Evolutionary conservation across 257 asterid genomes (phyloP).

Genomic region (Prunella vulgaris): DNA sequence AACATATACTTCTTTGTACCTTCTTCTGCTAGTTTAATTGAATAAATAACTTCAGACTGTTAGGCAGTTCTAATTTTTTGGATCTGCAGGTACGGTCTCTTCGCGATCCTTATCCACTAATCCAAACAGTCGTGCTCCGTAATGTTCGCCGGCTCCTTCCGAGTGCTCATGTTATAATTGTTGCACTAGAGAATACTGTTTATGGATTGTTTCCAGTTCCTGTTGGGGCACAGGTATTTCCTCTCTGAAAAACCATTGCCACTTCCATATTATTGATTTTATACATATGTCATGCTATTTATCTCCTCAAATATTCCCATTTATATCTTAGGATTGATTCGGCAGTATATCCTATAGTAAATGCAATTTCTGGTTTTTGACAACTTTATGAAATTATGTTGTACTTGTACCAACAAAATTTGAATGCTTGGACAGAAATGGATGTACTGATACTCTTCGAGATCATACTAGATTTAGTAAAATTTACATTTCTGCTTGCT

Average conservation of each 20-base stretch:
- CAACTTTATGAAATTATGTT: constrained; percentile 7
- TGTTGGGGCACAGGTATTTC: constrained; percentile 91
- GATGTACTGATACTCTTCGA: not conserved
- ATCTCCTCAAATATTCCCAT: not conserved
- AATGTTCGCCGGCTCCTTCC: constrained; percentile 72
- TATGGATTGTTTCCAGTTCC: constrained; percentile 95
- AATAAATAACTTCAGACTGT: constrained; percentile 13
- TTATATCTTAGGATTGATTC: constrained; percentile 6
- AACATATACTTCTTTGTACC: not conserved
- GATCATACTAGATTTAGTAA: not conserved
- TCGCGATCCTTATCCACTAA: constrained; percentile 82
- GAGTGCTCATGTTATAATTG: constrained; percentile 60
- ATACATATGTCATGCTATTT: constrained; percentile 15
- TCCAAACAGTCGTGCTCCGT: constrained; percentile 92
- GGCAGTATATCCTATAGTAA: not conserved
- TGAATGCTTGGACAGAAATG: constrained; percentile 4
- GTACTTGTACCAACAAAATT: not conserved
- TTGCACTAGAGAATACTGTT: constrained; percentile 76
- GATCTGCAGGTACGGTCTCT: constrained; percentile 83
- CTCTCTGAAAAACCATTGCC: constrained; percentile 14
- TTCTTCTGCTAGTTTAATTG: constrained; percentile 3
- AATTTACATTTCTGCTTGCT: not conserved
- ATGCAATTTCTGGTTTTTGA: constrained; percentile 7
- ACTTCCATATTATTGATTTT: constrained; percentile 8
- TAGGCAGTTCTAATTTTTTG: constrained; percentile 24